phyloP scores from a whole-genome alignment of 2,329 filamentous ascomycete genomes.

The Magnaporthiopsis rhizophila region DNA sequence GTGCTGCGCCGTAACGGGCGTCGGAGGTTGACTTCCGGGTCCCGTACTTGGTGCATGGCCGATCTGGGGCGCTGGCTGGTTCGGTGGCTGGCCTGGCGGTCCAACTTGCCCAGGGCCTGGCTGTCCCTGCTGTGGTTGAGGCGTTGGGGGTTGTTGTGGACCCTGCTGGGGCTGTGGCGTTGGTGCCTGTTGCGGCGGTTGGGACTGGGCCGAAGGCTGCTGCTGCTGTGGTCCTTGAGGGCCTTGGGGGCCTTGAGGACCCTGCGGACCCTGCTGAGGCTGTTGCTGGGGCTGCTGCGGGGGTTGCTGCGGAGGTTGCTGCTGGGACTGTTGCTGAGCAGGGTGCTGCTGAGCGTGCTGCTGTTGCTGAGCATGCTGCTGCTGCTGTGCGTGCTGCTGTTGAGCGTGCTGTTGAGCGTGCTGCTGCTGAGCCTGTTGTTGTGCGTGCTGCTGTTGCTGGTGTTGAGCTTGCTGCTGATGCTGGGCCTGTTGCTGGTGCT shows the following conservation, averaged over 20 bases:
- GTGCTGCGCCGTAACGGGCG: constrained; percentile 27
- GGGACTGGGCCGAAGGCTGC: constrained; percentile 35
- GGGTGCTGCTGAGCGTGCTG: constrained; percentile 18
- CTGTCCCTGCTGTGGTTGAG: constrained; percentile 22
- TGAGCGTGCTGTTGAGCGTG: no score
- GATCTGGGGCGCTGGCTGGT: constrained; percentile 20
- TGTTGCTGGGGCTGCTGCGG: constrained; percentile 28
- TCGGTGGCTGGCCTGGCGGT: constrained; percentile 26
- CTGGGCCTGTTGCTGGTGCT: no score
- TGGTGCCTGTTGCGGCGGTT: constrained; percentile 34
- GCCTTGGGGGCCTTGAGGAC: constrained; percentile 24
- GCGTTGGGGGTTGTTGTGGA: constrained; percentile 39
- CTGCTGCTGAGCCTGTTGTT: no score
- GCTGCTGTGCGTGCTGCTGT: no score
- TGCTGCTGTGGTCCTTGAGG: constrained; percentile 21
- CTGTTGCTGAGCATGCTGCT: no score
- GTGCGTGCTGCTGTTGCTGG: no score
- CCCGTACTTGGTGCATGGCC: constrained; percentile 13
- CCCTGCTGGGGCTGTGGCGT: constrained; percentile 32
- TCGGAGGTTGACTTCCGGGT: constrained; percentile 32
- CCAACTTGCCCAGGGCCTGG: constrained; percentile 36
- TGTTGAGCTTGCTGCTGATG: no score
- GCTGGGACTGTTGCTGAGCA: constrained; percentile 23
- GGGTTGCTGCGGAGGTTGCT: constrained; percentile 18
- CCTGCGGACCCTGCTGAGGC: constrained; percentile 26